These are phyloP conservation scores for Starmerella scarabaei DNA, from an alignment of 805 yeast species.

Conservation along the genomic window DNA sequence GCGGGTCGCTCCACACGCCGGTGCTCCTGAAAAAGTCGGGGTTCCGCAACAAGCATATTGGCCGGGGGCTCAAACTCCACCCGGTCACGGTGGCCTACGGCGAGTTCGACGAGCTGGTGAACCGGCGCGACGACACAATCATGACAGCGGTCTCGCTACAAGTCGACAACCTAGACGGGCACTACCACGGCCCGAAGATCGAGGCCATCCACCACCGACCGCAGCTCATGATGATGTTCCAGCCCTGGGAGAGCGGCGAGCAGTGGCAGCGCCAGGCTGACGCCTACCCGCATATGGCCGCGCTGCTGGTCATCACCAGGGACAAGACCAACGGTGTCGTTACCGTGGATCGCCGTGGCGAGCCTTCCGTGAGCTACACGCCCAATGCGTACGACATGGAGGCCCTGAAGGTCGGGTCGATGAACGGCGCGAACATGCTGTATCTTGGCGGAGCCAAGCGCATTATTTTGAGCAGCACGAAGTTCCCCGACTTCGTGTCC, in stretches of 20 bases:
- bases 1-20: constrained; percentile 42
- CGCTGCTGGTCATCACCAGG: constrained; percentile 36
- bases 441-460: constrained; percentile 40
- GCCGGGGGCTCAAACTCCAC: constrained; percentile 39
- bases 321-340: constrained; percentile 32
- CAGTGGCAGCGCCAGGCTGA: constrained; percentile 28
- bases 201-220: constrained; percentile 41
- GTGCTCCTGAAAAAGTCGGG: constrained; percentile 36
- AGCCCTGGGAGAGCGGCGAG: constrained; percentile 34
- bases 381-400: constrained; percentile 32
- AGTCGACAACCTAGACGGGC: constrained; percentile 39
- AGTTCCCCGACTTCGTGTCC: constrained; percentile 31
- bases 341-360: constrained; percentile 26
- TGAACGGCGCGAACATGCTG: constrained; percentile 33
- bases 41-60: constrained; percentile 39
- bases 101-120: constrained; percentile 31
- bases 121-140: constrained; percentile 34
- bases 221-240: constrained; percentile 27
- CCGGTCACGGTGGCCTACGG: constrained; percentile 35
- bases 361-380: constrained; percentile 31
- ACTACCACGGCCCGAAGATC: constrained; percentile 40
- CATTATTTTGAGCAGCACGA: constrained; percentile 26
- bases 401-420: constrained; percentile 30
- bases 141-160: constrained; percentile 39
- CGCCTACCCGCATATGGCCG: constrained; percentile 30